Evolutionary conservation across 345 rosid genomes (phyloP).

Genomic region (Punica granatum): DNA sequence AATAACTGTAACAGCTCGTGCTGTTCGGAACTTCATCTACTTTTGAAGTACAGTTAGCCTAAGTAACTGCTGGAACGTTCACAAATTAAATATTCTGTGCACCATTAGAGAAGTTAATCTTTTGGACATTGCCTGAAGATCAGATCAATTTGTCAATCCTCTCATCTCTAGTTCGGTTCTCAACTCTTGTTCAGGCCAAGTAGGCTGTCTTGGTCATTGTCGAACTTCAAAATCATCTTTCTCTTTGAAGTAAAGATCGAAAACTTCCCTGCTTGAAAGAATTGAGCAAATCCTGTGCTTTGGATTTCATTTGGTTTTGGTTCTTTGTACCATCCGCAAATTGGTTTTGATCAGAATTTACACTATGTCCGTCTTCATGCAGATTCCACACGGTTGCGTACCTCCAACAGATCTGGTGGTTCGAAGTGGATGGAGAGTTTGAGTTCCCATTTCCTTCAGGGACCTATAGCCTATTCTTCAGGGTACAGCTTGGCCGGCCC

Average conservation of each 20-base stretch:
- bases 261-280: neutral
- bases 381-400: constrained; percentile 72
- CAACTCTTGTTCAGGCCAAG: neutral
- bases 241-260: neutral
- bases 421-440: constrained; percentile 78
- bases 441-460: constrained; percentile 73
- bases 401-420: constrained; percentile 97
- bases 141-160: neutral
- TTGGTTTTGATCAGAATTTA: neutral
- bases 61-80: neutral
- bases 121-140: neutral
- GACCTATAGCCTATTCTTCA: constrained; percentile 70
- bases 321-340: neutral
- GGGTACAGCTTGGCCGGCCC: constrained; percentile 62
- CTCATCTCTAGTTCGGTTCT: neutral
- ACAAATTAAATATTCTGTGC: neutral
- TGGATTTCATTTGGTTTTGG: neutral
- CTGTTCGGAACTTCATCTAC: neutral
- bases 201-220: neutral
- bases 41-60: neutral
- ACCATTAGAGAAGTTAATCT: neutral
- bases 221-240: neutral
- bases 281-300: neutral
- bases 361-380: constrained; percentile 1
- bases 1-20: neutral